Evolutionary conservation across 2,329 filamentous ascomycete species (phyloP).

Genomic region (Aspergillus sergii): DNA sequence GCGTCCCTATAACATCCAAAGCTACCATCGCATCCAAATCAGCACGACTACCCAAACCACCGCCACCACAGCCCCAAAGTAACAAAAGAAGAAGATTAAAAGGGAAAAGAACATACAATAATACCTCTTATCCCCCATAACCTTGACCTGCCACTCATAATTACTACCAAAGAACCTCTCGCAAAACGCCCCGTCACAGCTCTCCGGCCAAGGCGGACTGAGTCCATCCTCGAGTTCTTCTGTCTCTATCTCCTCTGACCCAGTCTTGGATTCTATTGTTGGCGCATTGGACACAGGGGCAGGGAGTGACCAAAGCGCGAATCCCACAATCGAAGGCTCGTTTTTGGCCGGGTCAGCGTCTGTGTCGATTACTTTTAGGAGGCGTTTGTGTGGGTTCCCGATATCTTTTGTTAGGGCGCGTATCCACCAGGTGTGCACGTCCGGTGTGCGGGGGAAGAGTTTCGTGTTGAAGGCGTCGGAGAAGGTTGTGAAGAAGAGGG

Average conservation of each 20-base stretch:
- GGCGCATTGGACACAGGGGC: not conserved
- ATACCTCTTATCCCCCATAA: constrained; percentile 25
- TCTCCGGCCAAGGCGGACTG: constrained; percentile 16
- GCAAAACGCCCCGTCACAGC: constrained; percentile 23
- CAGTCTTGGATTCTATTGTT: not conserved
- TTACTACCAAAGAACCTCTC: constrained; percentile 24
- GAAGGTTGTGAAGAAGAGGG: constrained; percentile 29
- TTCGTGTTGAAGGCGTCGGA: constrained; percentile 20
- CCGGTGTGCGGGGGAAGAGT: constrained; percentile 28
- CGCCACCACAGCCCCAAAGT: not conserved
- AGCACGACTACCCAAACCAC: not conserved
- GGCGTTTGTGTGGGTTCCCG: not conserved
- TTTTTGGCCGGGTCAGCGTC: constrained; percentile 2
- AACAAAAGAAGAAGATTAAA: not conserved
- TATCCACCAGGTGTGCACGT: constrained; percentile 25
- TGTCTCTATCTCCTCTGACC: not conserved
- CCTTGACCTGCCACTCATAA: constrained; percentile 13
- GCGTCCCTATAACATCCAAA: constrained; percentile 28
- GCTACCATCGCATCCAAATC: constrained; percentile 14
- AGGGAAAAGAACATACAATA: constrained; percentile 25
- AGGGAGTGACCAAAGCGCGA: constrained; percentile 29
- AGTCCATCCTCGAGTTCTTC: not conserved
- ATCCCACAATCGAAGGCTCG: constrained; percentile 17
- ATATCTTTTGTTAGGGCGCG: constrained; percentile 4
- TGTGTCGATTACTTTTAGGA: constrained; percentile 21